Base-by-base conservation (phyloP, 306 rosid genomes). In the Trichosanthes truncata region DNA sequence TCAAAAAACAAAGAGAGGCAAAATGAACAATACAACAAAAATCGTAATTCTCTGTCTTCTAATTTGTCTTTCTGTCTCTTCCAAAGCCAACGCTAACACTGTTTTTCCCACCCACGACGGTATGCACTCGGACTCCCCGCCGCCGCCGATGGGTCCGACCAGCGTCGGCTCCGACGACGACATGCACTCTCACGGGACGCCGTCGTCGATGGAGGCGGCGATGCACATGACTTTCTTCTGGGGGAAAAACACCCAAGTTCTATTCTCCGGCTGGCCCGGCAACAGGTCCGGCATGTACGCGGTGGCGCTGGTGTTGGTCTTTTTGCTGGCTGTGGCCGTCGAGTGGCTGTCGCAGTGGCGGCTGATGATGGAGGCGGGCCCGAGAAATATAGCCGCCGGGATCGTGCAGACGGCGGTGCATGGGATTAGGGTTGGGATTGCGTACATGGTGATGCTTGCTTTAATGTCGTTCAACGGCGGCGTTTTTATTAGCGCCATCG, bases 391-490 rank as follows among this genome's bases (percentile, higher is more conserved):
- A 4, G 69, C 40, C 5, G 78, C 83, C 7, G 83, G 83, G 7
- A 62, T 80, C 48, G 57, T 43, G 61, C 83, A 80, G 71, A 80
- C 83, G 5, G 33, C 17, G 31, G 57, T 80, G 7, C 83, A 80
- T 52, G 72, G 72, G 21, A 56, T 80, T 9, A 20, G 78, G 23
- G 21, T 81, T 2, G 80, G 80, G 4, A 6, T 61, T 10, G 83
- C 76, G 38, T 95, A 95, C 75, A 7, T 92, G 80, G 80, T 95
- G 74, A 94, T 94, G 98, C 80, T 94, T 78, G 87, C 98, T 26
- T 80, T 92, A 46, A 94, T 94, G 98, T 94, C 98, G 5, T 94
- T 83, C 74, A 94, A 94, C 77, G 97, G 93, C 1, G 98, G 98
- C 13, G 97, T 92, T 20, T 91, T 94, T 38, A 76, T 94, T 18